Percentiles rank a stretch among this genome's conserved stretches.
Evolutionary conservation across 306 rosid species (phyloP).

Genomic region (Glycyrrhiza uralensis): DNA sequence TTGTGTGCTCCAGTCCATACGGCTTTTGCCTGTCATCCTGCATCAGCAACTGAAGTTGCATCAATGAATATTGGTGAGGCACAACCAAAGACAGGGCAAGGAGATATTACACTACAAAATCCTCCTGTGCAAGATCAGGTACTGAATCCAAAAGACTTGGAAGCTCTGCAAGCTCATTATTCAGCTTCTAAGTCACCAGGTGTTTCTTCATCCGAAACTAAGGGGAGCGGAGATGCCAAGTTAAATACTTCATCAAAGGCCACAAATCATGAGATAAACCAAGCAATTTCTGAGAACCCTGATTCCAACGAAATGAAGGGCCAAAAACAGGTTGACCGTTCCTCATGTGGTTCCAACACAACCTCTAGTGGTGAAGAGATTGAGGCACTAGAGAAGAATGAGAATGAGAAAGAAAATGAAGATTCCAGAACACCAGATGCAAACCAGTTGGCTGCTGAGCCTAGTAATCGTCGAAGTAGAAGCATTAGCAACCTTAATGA

Average conservation of each 20-base stretch:
- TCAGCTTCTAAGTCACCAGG: conserved; percentile 56
- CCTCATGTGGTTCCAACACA: conserved; percentile 95
- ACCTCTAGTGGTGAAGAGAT: conserved; percentile 92
- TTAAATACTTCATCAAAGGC: conserved; percentile 43
- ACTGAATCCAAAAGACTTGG: conserved; percentile 44
- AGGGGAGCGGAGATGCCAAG: conserved; percentile 58
- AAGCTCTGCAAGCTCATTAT: conserved; percentile 51
- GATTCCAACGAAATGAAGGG: conserved; percentile 51
- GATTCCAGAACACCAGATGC: conserved; percentile 55
- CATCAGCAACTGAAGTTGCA: conserved; percentile 44
- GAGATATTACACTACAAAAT: conserved; percentile 43
- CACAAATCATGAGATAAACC: conserved; percentile 44
- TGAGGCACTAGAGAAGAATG: conserved; percentile 71
- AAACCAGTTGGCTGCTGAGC: conserved; percentile 47
- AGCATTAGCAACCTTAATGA: conserved; percentile 50
- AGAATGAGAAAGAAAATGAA: conserved; percentile 57
- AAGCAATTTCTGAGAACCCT: conserved; percentile 48
- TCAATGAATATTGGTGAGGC: conserved; percentile 48
- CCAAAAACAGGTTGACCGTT: conserved; percentile 75
- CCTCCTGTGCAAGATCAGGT: conserved; percentile 51
- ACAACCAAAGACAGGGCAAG: conserved; percentile 40
- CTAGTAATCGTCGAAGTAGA: conserved; percentile 57
- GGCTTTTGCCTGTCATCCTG: conserved; percentile 51
- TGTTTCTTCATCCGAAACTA: conserved; percentile 45
- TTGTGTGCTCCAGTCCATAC: conserved; percentile 73